Base-by-base conservation (phyloP, 1,284 basidiomycete genomes). In the Microbotryomycetes sp. region DNA sequence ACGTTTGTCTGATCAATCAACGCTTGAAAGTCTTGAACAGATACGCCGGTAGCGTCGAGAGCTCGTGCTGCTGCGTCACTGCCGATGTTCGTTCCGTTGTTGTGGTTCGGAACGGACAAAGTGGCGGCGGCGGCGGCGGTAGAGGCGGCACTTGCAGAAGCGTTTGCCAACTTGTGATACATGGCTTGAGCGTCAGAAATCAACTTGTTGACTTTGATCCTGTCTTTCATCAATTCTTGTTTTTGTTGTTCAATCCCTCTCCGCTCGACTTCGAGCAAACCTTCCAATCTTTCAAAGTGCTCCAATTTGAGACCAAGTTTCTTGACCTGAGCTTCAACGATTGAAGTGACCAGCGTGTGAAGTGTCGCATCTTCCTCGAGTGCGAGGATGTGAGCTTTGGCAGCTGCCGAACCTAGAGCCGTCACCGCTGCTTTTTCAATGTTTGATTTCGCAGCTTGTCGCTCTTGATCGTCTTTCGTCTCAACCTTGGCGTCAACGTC, bases 261-360 rank as follows among this genome's bases (percentile, higher is more conserved):
- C 48, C 88, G 80, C 76, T 97, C 92, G 60, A 89, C 85, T 74
- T 96, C 92, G 48, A 97, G 79, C 23, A 91, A 79, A 55, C 88
- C 85, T 74, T 97, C 92, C 56, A 97, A 80, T 73, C 89, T 85
- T 74, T 94, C 91, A 72, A 96, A 96, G 74, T 92, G 88, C 3
- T 82, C 77, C 81, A 91, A 88, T 80, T 97, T 96, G 64, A 93
- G 79, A 74, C 97, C 92, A 53, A 98, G 84, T 76, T 97, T 97
- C 21, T 85, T 86, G 51, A 97, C 80, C 60, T 94, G 96, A 29
- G 94, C 83, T 72, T 91, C 88, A 76, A 97, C 89, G 60, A 97
- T 82, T 52, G 86, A 83, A 1, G 88, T 84, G 23, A 97, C 84
- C 24, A 93, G 84, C 55, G 83, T 81, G 52, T 86, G 84, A 65